These are phyloP conservation scores for Cenchrus americanus DNA, from an alignment of 176 grass and related monocot genomes.

Conservation along the genomic window DNA sequence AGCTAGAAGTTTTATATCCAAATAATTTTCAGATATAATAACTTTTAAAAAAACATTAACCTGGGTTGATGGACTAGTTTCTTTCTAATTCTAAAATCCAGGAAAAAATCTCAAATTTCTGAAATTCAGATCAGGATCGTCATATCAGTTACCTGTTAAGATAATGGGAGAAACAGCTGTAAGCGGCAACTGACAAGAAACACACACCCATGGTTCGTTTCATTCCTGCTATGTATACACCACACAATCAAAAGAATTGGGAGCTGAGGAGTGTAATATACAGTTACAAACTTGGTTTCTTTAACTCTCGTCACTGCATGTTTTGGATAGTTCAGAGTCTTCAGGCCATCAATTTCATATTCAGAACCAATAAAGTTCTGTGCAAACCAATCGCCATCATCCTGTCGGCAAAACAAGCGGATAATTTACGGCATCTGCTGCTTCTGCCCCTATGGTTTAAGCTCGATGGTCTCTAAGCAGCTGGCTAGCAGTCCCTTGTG, in stretches of 20 bases:
- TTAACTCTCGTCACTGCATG: not conserved
- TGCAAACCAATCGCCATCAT: slow-evolving; percentile 19
- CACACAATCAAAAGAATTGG: slow-evolving; percentile 47
- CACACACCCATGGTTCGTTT: not conserved
- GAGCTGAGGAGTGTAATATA: slow-evolving; percentile 36
- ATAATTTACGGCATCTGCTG: slow-evolving; percentile 26
- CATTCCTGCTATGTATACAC: slow-evolving; percentile 41
- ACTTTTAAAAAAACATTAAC: no score
- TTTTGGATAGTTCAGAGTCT: slow-evolving; percentile 10
- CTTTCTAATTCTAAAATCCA: not conserved
- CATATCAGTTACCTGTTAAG: not conserved
- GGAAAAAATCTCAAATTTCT: not conserved
- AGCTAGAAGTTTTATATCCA: no score
- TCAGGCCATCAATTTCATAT: slow-evolving; percentile 3
- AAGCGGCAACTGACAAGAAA: not conserved
- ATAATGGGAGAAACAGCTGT: not conserved
- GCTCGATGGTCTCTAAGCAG: not conserved
- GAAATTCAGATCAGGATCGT: not conserved
- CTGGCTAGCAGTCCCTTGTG: not conserved
- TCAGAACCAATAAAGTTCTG: slow-evolving; percentile 9
- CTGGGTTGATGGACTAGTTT: no score
- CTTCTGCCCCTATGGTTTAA: slow-evolving; percentile 12
- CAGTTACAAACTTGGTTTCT: slow-evolving; percentile 39
- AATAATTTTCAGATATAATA: no score
- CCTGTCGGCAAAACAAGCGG: not conserved